These are phyloP conservation scores for Phytophthora melonis DNA, from an alignment of 352 stramenopile species.

Conservation along the genomic window DNA sequence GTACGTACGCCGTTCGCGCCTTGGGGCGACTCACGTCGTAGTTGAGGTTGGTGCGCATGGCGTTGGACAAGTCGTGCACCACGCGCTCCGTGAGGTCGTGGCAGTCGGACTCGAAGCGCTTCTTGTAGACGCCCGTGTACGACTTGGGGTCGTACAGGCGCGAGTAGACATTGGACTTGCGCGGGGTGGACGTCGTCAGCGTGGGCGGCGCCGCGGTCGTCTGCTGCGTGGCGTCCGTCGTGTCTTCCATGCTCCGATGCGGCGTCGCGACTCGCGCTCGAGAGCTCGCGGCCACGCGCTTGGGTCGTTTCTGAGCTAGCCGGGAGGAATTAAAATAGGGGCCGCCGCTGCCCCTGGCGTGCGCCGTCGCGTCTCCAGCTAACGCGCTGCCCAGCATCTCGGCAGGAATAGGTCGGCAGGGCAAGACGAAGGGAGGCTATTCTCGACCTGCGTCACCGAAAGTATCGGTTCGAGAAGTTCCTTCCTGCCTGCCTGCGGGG, in stretches of 20 bases:
- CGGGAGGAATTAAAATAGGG: slow-evolving; percentile 16
- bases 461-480: slow-evolving; percentile 12
- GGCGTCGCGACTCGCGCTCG: slow-evolving; percentile 9
- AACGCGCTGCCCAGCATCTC: neutral
- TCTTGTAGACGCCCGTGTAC: slow-evolving; percentile 74
- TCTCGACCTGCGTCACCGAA: slow-evolving; percentile 28
- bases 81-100: slow-evolving; percentile 58
- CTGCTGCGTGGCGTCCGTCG: slow-evolving; percentile 9
- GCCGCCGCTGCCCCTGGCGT: neutral
- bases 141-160: slow-evolving; percentile 66
- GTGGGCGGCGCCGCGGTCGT: slow-evolving; percentile 8
- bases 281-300: neutral
- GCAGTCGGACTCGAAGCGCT: slow-evolving; percentile 65
- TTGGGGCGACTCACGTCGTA: slow-evolving; percentile 58
- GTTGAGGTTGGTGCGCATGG: slow-evolving; percentile 67
- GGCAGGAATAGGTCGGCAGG: slow-evolving; percentile 19
- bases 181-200: slow-evolving; percentile 18
- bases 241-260: slow-evolving; percentile 27
- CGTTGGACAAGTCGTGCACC: slow-evolving; percentile 64
- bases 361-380: slow-evolving; percentile 2
- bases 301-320: slow-evolving; percentile 22
- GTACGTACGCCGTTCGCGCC: slow-evolving; percentile 54
- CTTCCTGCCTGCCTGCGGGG: neutral
- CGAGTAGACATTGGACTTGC: slow-evolving; percentile 59
- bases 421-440: slow-evolving; percentile 13